These are phyloP conservation scores for Tulasnella sp. DNA, from an alignment of 768 basidiomycete species.

Conservation along the genomic window DNA sequence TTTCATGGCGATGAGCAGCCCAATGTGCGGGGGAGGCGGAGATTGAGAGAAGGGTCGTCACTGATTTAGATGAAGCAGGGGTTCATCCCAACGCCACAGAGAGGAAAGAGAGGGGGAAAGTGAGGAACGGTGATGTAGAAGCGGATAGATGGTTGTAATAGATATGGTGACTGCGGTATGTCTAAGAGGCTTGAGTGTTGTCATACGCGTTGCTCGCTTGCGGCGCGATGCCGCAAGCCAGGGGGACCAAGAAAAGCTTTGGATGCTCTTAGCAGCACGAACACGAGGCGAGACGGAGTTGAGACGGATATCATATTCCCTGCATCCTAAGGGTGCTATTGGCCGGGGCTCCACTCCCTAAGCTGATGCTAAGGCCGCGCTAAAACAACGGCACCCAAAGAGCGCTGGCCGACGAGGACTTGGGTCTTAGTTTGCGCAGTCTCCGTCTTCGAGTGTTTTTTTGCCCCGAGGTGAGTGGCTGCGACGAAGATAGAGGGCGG, in stretches of 20 bases:
- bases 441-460: no score
- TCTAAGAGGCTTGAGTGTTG: background rate
- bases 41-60: background rate
- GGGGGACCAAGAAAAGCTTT: constrained; percentile 1
- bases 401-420: no score
- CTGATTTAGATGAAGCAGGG: background rate
- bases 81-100: background rate
- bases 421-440: no score
- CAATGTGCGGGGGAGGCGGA: background rate
- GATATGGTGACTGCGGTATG: background rate
- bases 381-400: no score
- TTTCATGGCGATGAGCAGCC: background rate
- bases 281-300: background rate
- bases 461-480: no score
- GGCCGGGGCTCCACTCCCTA: no score
- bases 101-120: background rate
- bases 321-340: no score
- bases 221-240: background rate
- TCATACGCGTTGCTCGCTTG: background rate
- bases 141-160: background rate
- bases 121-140: background rate
- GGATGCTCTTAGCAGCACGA: background rate
- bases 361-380: no score
- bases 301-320: background rate
- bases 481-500: no score